phyloP scores from a whole-genome alignment of 202 grass and related monocot species.

The Bolboschoenoplectus hybrid region DNA sequence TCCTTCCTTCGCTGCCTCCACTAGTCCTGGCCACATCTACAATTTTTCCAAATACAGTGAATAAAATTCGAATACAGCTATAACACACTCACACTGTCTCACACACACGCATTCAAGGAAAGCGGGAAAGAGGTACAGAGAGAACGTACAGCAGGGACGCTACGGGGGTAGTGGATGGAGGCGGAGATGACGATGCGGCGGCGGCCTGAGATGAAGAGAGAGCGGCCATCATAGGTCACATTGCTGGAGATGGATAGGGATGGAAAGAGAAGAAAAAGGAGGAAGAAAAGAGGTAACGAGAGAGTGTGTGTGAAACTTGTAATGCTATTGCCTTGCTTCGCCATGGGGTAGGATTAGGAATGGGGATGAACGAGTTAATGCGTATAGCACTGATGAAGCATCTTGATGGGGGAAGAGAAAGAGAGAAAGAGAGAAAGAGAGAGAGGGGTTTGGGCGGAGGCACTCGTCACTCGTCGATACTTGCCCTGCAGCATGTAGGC shows the following conservation, averaged over 20 bases:
- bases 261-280: conserved; percentile 34
- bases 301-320: conserved; percentile 3
- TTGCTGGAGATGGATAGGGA: conserved; percentile 39
- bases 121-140: background rate
- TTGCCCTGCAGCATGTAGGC: background rate
- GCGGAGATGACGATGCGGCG: conserved; percentile 93
- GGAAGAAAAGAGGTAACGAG: conserved; percentile 34
- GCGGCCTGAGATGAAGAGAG: conserved; percentile 83
- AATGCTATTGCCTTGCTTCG: background rate
- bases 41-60: background rate
- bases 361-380: background rate
- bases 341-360: conserved; percentile 42
- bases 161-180: conserved; percentile 98
- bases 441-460: background rate
- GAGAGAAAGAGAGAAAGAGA: background rate
- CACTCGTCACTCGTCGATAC: background rate
- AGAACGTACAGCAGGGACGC: conserved; percentile 71
- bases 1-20: conserved; percentile 81
- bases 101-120: background rate
- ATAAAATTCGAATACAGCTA: background rate
- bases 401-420: background rate
- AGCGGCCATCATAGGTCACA: conserved; percentile 88
- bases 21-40: conserved; percentile 96
- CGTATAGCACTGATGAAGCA: background rate
- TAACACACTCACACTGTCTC: background rate